A percentile compares a stretch with the other conserved stretches of the same genome.
phyloP scores from a whole-genome alignment of 805 yeast genomes.

The Grigorovia humatica region DNA sequence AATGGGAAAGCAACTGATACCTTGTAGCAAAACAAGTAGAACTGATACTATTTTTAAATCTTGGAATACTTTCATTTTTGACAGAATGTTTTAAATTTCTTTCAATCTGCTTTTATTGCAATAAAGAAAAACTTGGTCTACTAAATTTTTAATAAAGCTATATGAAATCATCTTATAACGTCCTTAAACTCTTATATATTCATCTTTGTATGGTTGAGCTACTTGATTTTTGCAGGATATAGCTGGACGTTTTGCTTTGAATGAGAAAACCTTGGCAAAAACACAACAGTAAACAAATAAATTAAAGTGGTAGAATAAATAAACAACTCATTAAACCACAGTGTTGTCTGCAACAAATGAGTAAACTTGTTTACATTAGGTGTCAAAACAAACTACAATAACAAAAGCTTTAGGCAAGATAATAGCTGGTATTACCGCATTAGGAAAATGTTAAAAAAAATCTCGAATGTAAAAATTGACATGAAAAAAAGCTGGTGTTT shows the following conservation, averaged over 20 bases:
- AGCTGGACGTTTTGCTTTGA: not conserved
- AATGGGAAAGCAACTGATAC: slow-evolving; percentile 19
- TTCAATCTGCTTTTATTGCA: not conserved
- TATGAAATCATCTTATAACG: not conserved
- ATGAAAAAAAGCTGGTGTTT: not conserved
- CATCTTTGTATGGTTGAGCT: not conserved
- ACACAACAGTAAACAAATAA: not conserved
- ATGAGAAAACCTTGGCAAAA: not conserved
- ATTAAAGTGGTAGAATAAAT: not conserved
- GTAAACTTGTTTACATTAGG: not conserved
- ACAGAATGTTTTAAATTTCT: not conserved
- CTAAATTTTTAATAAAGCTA: not conserved
- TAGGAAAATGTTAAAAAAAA: not conserved
- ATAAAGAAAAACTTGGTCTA: not conserved
- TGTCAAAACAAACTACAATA: not conserved
- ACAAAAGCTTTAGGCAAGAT: not conserved
- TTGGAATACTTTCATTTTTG: not conserved
- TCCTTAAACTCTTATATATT: not conserved
- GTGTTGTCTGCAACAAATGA: not conserved
- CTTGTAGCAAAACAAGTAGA: slow-evolving; percentile 1
- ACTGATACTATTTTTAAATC: not conserved
- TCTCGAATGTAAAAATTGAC: not conserved
- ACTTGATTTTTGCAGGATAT: not conserved
- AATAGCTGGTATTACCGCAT: slow-evolving; percentile 1
- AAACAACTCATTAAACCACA: not conserved